phyloP scores from a whole-genome alignment of 768 basidiomycete genomes.

The Panus rudis region DNA sequence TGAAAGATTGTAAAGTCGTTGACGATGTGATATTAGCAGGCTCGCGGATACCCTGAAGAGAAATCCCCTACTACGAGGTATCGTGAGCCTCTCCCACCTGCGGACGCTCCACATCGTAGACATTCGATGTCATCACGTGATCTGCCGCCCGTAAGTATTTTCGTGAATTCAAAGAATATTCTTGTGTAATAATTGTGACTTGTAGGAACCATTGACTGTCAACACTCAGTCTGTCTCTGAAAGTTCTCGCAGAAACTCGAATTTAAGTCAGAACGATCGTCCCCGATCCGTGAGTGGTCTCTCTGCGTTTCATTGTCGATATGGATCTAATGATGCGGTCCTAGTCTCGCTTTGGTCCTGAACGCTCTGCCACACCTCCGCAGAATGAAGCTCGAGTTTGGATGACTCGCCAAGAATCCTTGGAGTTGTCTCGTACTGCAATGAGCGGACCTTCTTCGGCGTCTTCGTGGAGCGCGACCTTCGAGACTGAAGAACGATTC shows the following conservation, averaged over 20 bases:
- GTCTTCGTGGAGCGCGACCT: neutral
- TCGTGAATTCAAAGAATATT: too few relatives aligned
- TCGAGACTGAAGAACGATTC: neutral
- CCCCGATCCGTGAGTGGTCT: neutral
- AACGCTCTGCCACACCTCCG: neutral
- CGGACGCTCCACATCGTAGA: neutral
- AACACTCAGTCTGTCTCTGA: neutral
- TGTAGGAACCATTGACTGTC: neutral
- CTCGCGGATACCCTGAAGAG: too few relatives aligned
- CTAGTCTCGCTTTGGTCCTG: constrained; percentile 14
- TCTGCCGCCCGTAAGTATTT: constrained; percentile 2
- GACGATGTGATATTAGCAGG: too few relatives aligned
- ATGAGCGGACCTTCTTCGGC: neutral
- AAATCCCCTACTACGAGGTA: too few relatives aligned
- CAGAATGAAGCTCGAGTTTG: constrained; percentile 13
- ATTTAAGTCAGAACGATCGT: neutral
- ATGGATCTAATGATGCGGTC: neutral
- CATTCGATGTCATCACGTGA: neutral
- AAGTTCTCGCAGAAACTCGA: neutral
- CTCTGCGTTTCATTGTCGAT: neutral
- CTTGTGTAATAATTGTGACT: neutral
- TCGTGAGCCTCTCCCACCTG: too few relatives aligned
- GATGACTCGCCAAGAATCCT: constrained; percentile 19
- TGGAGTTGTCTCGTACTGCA: too few relatives aligned
- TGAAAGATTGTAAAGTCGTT: too few relatives aligned